Evolutionary conservation across 1,139 yeast genomes (phyloP).

Genomic region (Hanseniaspora sp.): DNA sequence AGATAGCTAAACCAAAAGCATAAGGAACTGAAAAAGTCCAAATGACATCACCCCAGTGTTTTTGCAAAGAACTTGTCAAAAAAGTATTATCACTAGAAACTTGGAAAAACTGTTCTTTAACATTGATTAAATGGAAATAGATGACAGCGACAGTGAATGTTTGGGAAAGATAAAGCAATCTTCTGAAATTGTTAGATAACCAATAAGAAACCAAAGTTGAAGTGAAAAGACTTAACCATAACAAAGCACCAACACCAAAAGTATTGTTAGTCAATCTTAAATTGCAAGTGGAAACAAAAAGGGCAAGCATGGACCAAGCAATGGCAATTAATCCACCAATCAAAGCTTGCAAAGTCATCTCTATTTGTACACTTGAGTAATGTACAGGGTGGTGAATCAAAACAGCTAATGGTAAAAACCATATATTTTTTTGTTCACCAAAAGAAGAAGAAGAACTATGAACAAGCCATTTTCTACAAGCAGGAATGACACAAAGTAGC

Average conservation of each 20-base stretch:
- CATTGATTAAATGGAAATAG: constrained; percentile 27
- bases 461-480: constrained; percentile 36
- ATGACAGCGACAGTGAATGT: constrained; percentile 34
- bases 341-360: constrained; percentile 34
- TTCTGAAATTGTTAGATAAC: constrained; percentile 27
- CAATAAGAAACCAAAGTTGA: constrained; percentile 34
- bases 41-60: constrained; percentile 29
- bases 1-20: constrained; percentile 34
- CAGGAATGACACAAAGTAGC: constrained; percentile 33
- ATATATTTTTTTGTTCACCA: constrained; percentile 29
- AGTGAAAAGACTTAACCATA: constrained; percentile 35
- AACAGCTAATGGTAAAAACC: constrained; percentile 33
- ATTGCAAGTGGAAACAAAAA: constrained; percentile 35
- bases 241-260: constrained; percentile 37
- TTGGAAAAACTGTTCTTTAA: constrained; percentile 21
- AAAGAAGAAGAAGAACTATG: neutral
- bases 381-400: constrained; percentile 40
- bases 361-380: constrained; percentile 39
- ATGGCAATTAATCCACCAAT: constrained; percentile 40
- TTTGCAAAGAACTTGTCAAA: neutral
- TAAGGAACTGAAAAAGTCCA: constrained; percentile 40
- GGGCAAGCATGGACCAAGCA: constrained; percentile 37
- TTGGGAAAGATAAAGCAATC: constrained; percentile 33
- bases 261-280: constrained; percentile 29
- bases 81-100: neutral